phyloP scores from a whole-genome alignment of 2,329 filamentous ascomycete genomes.

The Diaporthe sp. region DNA sequence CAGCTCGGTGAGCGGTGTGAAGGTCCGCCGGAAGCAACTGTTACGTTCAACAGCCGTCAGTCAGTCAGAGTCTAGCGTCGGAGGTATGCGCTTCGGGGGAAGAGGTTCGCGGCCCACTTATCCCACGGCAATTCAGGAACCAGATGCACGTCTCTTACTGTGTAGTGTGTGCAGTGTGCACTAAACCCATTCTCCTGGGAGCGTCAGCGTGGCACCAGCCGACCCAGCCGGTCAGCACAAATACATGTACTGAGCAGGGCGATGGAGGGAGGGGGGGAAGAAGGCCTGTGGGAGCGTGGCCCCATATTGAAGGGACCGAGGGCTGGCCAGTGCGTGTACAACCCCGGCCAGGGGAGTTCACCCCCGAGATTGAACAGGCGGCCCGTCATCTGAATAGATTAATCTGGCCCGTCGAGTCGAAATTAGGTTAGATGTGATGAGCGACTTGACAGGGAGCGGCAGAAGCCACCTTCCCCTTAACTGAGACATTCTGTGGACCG shows the following conservation, averaged over 20 bases:
- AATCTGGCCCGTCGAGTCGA: conserved; percentile 23
- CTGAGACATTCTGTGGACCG: conserved; percentile 31
- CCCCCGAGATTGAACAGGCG: conserved; percentile 32
- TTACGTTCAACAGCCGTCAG: background rate
- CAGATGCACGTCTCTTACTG: background rate
- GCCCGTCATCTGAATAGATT: conserved; percentile 32
- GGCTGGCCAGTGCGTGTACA: background rate
- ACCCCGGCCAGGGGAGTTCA: conserved; percentile 16
- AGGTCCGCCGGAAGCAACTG: conserved; percentile 5
- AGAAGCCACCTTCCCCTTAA: conserved; percentile 29
- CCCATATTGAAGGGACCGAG: conserved; percentile 16
- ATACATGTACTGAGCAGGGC: background rate
- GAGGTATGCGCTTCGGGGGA: background rate
- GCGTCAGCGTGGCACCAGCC: background rate
- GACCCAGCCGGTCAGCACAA: background rate
- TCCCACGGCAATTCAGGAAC: conserved; percentile 10
- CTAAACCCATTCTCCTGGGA: background rate
- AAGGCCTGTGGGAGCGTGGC: background rate
- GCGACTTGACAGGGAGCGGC: conserved; percentile 12
- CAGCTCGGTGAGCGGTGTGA: conserved; percentile 23
- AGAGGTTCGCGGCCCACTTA: background rate
- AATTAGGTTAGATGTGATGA: conserved; percentile 30
- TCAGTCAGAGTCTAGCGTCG: conserved; percentile 12
- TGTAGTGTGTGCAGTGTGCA: background rate
- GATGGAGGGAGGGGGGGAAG: background rate